Percentiles rank a stretch among this genome's conserved stretches.
phyloP scores from a whole-genome alignment of 495 filamentous ascomycete species.

The Talaromyces borbonicus region DNA sequence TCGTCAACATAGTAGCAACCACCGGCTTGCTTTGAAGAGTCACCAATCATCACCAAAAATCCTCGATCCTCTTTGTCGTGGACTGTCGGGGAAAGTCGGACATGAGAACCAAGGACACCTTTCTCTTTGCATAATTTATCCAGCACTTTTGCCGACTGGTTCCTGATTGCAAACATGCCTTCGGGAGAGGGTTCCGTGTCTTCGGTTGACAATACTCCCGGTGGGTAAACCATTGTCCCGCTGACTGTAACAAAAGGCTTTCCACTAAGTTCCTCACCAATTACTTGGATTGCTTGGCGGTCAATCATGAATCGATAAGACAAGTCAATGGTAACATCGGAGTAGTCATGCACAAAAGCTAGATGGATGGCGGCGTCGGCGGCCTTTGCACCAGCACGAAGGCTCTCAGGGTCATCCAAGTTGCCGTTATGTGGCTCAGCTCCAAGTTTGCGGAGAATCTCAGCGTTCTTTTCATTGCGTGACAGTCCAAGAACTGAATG shows the following conservation, averaged over 20 bases:
- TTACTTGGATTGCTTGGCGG: conserved; percentile 21
- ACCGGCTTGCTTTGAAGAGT: conserved; percentile 12
- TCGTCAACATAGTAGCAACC: conserved; percentile 14
- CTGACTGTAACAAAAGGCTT: conserved; percentile 26
- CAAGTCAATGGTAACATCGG: conserved; percentile 9
- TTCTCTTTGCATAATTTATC: conserved; percentile 16
- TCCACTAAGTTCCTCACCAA: conserved; percentile 19
- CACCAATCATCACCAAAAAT: conserved; percentile 16
- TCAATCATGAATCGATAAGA: too few species aligned
- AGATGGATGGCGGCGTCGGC: conserved; percentile 31
- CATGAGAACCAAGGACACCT: conserved; percentile 20
- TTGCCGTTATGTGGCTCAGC: conserved; percentile 26
- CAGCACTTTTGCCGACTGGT: not conserved
- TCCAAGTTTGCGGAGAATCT: conserved; percentile 22
- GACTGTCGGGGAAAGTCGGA: conserved; percentile 31
- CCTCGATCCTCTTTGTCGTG: conserved; percentile 33
- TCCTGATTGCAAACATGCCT: conserved; percentile 15
- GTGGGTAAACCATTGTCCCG: conserved; percentile 21
- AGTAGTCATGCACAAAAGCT: conserved; percentile 15
- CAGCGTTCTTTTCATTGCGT: conserved; percentile 19
- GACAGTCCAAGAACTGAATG: conserved; percentile 28
- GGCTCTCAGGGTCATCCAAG: conserved; percentile 21
- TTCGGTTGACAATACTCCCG: conserved; percentile 27
- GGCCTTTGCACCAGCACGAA: conserved; percentile 18
- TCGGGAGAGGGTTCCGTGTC: conserved; percentile 12